Evolutionary conservation across 2,329 filamentous ascomycete genomes (phyloP).

Genomic region (Penicillium concentricum): DNA sequence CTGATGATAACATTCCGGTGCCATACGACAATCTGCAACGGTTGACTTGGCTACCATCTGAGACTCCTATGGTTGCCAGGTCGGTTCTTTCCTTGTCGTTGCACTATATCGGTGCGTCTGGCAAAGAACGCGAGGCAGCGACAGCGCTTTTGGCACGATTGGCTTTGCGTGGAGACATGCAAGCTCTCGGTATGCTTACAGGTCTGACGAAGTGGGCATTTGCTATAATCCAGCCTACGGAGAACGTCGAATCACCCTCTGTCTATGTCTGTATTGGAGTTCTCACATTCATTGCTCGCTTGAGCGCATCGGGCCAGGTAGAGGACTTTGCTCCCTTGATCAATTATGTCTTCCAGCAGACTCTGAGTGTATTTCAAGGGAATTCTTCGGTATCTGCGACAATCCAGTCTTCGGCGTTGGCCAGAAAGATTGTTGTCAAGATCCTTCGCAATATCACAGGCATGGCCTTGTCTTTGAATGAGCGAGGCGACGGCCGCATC

Average conservation of each 20-base stretch:
- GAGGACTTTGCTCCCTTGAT: conserved; percentile 71
- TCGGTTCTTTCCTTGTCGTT: conserved; percentile 70
- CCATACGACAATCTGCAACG: conserved; percentile 34
- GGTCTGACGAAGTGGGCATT: conserved; percentile 71
- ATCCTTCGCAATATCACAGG: conserved; percentile 73
- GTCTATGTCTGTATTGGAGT: conserved; percentile 77
- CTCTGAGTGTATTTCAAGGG: conserved; percentile 58
- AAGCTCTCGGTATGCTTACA: conserved; percentile 67
- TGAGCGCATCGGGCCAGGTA: conserved; percentile 69
- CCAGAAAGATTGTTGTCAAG: conserved; percentile 80
- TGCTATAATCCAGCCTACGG: conserved; percentile 53
- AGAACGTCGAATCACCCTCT: conserved; percentile 43
- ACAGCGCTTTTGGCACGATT: conserved; percentile 77
- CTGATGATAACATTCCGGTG: conserved; percentile 45
- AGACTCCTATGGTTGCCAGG: conserved; percentile 67
- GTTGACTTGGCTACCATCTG: conserved; percentile 50
- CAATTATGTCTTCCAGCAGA: conserved; percentile 62
- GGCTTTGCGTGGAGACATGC: conserved; percentile 85
- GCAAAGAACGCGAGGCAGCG: conserved; percentile 89
- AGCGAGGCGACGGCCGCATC: conserved; percentile 28
- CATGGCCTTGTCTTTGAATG: conserved; percentile 59
- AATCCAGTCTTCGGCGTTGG: conserved; percentile 71
- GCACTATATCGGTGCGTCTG: conserved; percentile 68
- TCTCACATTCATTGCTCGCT: conserved; percentile 74
- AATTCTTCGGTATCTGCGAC: conserved; percentile 51